Percentiles rank a stretch among this genome's conserved stretches.
Evolutionary conservation across 306 rosid genomes (phyloP).

Genomic region (Heteromeles arbutifolia): DNA sequence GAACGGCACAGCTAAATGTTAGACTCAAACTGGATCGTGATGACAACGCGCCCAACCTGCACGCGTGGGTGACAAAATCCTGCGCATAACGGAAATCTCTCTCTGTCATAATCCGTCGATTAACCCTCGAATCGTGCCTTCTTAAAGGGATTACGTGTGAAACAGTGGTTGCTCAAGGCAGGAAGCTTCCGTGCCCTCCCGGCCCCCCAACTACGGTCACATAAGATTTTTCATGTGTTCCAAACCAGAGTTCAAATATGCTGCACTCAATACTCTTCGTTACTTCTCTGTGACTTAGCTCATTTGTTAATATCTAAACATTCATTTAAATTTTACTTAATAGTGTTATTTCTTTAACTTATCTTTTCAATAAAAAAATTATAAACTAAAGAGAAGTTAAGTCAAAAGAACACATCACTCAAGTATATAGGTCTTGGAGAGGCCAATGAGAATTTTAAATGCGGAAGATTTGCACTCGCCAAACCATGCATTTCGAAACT

Average conservation of each 20-base stretch:
- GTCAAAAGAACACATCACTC: no score
- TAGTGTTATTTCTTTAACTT: no score
- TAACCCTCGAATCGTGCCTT: not conserved
- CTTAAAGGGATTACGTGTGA: not conserved
- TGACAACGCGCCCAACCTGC: not conserved
- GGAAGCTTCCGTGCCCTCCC: not conserved
- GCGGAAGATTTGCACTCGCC: no score
- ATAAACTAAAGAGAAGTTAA: no score
- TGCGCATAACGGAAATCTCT: not conserved
- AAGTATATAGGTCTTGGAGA: no score
- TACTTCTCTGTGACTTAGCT: rapidly evolving
- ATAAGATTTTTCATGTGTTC: not conserved
- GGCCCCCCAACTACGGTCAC: not conserved
- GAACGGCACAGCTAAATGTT: not conserved
- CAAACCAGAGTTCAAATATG: no score
- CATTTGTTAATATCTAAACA: no score
- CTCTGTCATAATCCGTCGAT: not conserved
- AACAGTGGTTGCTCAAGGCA: not conserved
- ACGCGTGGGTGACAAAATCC: not conserved
- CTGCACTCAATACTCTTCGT: no score
- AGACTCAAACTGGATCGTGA: not conserved
- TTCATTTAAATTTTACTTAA: no score
- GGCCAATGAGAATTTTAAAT: no score
- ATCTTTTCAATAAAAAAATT: no score
- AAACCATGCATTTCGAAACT: no score